phyloP scores from a whole-genome alignment of 768 basidiomycete genomes.

The Boletus tomentosulus region DNA sequence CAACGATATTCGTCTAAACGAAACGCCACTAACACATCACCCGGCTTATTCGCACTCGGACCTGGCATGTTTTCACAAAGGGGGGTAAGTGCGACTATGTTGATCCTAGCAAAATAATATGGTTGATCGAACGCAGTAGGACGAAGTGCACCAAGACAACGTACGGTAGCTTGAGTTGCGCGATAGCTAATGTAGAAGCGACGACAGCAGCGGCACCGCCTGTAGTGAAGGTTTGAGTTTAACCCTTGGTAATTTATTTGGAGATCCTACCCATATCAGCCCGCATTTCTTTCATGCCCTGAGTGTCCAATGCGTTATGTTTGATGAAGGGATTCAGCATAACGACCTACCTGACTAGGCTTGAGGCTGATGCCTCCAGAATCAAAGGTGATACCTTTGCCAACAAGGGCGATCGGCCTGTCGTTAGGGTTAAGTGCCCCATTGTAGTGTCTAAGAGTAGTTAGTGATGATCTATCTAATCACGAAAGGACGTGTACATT shows the following conservation, averaged over 20 bases:
- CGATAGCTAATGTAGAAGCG: conserved; percentile 70
- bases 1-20: neutral
- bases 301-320: neutral
- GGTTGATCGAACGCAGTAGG: neutral
- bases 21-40: conserved; percentile 60
- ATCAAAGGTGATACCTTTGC: conserved; percentile 90
- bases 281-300: conserved; percentile 84
- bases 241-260: neutral
- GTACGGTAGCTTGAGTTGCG: conserved; percentile 76
- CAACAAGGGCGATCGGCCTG: conserved; percentile 70
- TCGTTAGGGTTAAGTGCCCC: conserved; percentile 56
- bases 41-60: conserved; percentile 63
- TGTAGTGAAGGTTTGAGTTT: conserved; percentile 17
- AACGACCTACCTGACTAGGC: conserved; percentile 52
- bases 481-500: conserved; percentile 44
- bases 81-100: conserved; percentile 68
- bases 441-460: conserved; percentile 62
- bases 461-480: neutral
- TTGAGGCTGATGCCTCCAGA: conserved; percentile 87
- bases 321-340: neutral
- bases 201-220: conserved; percentile 80
- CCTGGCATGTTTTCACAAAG: conserved; percentile 87
- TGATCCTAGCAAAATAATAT: conserved; percentile 45
- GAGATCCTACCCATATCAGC: conserved; percentile 71
- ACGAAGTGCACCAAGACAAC: conserved; percentile 20